Conservation (phyloP, 352 stramenopile genomes). For the Globisporangium camurandrum region DNA sequence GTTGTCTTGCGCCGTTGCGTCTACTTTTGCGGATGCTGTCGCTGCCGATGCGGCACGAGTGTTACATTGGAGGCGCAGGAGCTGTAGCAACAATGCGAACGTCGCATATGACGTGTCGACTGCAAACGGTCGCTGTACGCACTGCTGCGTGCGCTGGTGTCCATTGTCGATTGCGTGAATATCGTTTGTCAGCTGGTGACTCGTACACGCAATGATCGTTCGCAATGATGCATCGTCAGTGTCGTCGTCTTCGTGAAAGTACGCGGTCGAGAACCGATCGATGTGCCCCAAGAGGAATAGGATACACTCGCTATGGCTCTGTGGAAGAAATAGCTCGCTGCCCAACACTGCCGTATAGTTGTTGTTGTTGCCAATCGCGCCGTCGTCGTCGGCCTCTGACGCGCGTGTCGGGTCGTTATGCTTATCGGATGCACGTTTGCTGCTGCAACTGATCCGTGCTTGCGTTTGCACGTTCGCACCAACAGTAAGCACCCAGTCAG, state of each 20-base stretch:
- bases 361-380: too few relatives aligned
- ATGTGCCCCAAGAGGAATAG: slow-evolving; percentile 42
- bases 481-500: slow-evolving; percentile 9
- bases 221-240: not conserved
- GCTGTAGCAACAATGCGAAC: slow-evolving; percentile 18
- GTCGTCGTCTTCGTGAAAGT: slow-evolving; percentile 14
- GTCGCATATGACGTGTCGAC: slow-evolving; percentile 26
- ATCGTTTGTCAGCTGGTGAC: too few relatives aligned
- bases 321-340: slow-evolving; percentile 1
- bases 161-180: not conserved
- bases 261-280: slow-evolving; percentile 26
- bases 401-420: not conserved
- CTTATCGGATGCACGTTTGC: not conserved
- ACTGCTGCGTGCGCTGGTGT: not conserved
- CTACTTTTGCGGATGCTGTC: not conserved
- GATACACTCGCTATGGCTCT: slow-evolving; percentile 10
- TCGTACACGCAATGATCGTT: too few relatives aligned
- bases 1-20: not conserved
- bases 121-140: slow-evolving; percentile 27
- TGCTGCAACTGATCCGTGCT: not conserved
- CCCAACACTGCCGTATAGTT: not conserved
- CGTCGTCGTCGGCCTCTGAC: not conserved
- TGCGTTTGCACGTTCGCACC: slow-evolving; percentile 7
- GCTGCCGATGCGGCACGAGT: too few relatives aligned
- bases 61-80: slow-evolving; percentile 14